Percentiles rank a stretch among this genome's conserved stretches.
phyloP scores from a whole-genome alignment of 2,329 filamentous ascomycete species.

The Nemania diffusa region DNA sequence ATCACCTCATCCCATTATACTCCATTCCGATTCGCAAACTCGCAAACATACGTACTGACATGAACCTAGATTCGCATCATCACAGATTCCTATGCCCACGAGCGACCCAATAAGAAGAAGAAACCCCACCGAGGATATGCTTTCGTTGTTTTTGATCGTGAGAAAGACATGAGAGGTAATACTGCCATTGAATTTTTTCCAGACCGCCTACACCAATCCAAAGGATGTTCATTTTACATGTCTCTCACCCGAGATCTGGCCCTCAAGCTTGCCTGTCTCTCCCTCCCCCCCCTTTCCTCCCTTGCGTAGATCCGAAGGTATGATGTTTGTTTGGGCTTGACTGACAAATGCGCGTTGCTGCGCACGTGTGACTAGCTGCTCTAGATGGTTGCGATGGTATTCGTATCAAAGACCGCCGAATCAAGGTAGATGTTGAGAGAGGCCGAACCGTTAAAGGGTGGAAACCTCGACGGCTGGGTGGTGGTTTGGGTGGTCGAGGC shows the following conservation, averaged over 20 bases:
- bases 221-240: constrained; percentile 48
- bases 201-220: constrained; percentile 46
- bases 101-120: constrained; percentile 79
- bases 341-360: constrained; percentile 73
- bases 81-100: constrained; percentile 75
- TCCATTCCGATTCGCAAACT: neutral
- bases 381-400: constrained; percentile 87
- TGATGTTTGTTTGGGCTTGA: constrained; percentile 69
- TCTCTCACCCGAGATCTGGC: constrained; percentile 62
- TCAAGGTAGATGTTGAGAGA: constrained; percentile 95
- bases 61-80: constrained; percentile 81
- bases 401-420: constrained; percentile 88
- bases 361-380: constrained; percentile 78
- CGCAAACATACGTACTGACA: constrained; percentile 25
- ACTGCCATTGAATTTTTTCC: constrained; percentile 56
- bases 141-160: constrained; percentile 95
- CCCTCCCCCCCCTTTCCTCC: constrained; percentile 34
- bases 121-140: constrained; percentile 91
- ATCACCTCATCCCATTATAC: neutral
- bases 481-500: constrained; percentile 88
- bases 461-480: constrained; percentile 90
- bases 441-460: constrained; percentile 94
- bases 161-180: constrained; percentile 99
- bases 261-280: constrained; percentile 68
- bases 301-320: constrained; percentile 51